Conservation (phyloP, 345 rosid genomes). For the Populus tremula region DNA sequence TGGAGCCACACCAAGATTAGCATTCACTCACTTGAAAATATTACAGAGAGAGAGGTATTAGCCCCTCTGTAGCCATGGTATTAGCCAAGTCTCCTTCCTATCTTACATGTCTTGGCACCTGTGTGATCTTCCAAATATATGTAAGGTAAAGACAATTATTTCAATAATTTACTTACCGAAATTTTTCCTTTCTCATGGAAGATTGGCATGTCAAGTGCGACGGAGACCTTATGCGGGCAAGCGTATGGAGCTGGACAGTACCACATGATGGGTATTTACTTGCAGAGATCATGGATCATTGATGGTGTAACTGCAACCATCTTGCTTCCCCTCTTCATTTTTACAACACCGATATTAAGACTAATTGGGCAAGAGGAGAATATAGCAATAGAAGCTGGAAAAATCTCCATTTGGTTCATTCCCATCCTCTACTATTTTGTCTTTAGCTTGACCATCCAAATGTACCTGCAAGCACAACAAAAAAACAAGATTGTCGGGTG, state of each 20-base stretch:
- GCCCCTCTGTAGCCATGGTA: too few relatives aligned
- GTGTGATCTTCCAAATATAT: slow-evolving; percentile 44
- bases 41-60: too few relatives aligned
- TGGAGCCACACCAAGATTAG: too few relatives aligned
- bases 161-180: not conserved
- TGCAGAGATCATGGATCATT: slow-evolving; percentile 33
- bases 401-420: slow-evolving; percentile 16
- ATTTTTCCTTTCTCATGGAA: slow-evolving; percentile 1
- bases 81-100: too few relatives aligned
- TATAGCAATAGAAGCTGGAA: slow-evolving; percentile 4
- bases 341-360: slow-evolving; percentile 2
- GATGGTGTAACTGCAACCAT: slow-evolving; percentile 3
- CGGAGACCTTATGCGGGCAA: slow-evolving; percentile 43
- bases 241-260: slow-evolving; percentile 37
- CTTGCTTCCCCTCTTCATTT: slow-evolving; percentile 16
- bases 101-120: slow-evolving; percentile 39
- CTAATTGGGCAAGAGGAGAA: not conserved
- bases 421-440: slow-evolving; percentile 3
- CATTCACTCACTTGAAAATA: too few relatives aligned
- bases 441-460: slow-evolving; percentile 22
- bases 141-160: not conserved
- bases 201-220: slow-evolving; percentile 46
- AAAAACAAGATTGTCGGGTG: slow-evolving; percentile 33
- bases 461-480: slow-evolving; percentile 40
- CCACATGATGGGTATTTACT: slow-evolving; percentile 35